Evolutionary conservation across 2,329 filamentous ascomycete genomes (phyloP).

Genomic region (Tympanopsis confertula): DNA sequence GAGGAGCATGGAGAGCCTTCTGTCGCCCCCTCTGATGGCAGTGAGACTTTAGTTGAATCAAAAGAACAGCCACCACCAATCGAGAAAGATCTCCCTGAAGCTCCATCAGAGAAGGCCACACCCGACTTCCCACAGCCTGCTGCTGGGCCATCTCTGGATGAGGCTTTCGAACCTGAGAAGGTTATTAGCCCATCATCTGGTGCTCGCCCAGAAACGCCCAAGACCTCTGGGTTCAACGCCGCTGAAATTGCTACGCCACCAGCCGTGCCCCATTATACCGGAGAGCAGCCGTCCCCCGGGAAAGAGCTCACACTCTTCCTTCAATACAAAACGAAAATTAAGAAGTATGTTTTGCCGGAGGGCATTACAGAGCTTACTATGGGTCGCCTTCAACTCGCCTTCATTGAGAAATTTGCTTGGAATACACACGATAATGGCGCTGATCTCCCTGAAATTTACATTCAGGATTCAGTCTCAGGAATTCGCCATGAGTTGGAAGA

Average conservation of each 20-base stretch:
- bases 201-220: background rate
- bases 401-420: constrained; percentile 99
- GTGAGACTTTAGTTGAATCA: constrained; percentile 58
- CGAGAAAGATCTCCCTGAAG: constrained; percentile 42
- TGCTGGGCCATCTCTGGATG: background rate
- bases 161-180: constrained; percentile 1
- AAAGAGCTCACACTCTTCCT: constrained; percentile 90
- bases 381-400: constrained; percentile 80
- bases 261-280: constrained; percentile 20
- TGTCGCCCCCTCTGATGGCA: constrained; percentile 28
- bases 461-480: constrained; percentile 88
- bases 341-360: constrained; percentile 83
- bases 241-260: constrained; percentile 45
- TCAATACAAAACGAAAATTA: constrained; percentile 93
- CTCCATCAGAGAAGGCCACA: constrained; percentile 26
- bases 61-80: constrained; percentile 41
- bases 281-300: constrained; percentile 54
- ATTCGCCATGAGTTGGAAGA: constrained; percentile 96
- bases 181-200: background rate
- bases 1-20: constrained; percentile 39
- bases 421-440: constrained; percentile 89
- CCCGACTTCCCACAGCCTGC: constrained; percentile 5
- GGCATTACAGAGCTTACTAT: constrained; percentile 77
- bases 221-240: constrained; percentile 29
- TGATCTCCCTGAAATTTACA: constrained; percentile 92